Evolutionary conservation across 306 rosid genomes (phyloP), one percentile per base, ranked within the genome.

Genomic region (Boehmeria nivea): DNA sequence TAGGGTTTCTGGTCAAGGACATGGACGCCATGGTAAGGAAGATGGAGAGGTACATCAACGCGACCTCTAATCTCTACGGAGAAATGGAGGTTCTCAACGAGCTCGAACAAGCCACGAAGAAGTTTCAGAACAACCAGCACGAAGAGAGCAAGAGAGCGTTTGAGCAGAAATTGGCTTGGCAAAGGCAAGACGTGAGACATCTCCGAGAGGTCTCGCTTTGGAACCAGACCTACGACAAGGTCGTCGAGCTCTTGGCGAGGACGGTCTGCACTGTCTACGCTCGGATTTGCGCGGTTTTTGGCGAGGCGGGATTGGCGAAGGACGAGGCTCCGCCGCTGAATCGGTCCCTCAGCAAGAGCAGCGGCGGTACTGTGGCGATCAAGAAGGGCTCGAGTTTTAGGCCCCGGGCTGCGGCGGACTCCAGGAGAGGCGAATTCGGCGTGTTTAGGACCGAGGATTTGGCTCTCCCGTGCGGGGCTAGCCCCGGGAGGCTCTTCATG

Each of bases 11-110:
- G 54, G 99, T 85, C 33, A 91, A 83, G 78, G 96, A 84, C 38
- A 91, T 91, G 96, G 99, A 91, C n/a, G 87, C 84, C 21, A 87
- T 91, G 96, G 80, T 77, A 76, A 84, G 71, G 87, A 91, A 83
- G 67, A 78, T 91, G 99, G 95, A 87, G 72, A 83, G 95, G 83
- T 85, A 71, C 66, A 88, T 91, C 46, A 82, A 70, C 72, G 80
- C 89, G 1, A 87, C 99, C 7, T 79, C 84, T 52, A 85, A 73
- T 70, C 77, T 91, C 86, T 81, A 84, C 48, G 51, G 74, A 28
- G 89, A 84, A 65, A 69, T 91, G 89, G 99, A 78, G 87, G 93
- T 83, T 12, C 65, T 91, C 84, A 91, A 87, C 72, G 89, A 91
- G 50, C 54, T 87, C 77, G 96, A 91, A 69, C 95, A 73, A 43